phyloP scores from a whole-genome alignment of 345 rosid genomes.

The Eucalyptus brandiana region DNA sequence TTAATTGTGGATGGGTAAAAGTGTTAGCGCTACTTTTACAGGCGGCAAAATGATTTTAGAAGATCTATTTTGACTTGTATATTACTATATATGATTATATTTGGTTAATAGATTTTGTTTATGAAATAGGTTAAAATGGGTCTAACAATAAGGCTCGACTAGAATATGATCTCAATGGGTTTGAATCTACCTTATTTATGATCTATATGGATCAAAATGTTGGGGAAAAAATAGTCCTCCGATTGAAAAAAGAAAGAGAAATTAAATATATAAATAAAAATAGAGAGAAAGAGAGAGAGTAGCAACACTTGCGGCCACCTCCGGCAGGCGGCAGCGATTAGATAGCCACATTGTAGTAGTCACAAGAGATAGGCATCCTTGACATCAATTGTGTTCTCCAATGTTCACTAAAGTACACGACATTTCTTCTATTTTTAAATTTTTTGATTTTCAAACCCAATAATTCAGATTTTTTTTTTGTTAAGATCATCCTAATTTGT shows the following conservation, averaged over 20 bases:
- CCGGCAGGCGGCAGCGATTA: fast-evolving
- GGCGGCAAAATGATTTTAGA: not conserved
- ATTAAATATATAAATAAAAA: too few species aligned
- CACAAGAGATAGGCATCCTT: not conserved
- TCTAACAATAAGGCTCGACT: not conserved
- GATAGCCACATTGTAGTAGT: not conserved
- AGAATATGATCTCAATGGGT: not conserved
- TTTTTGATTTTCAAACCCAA: not conserved
- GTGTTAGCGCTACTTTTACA: not conserved
- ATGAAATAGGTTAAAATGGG: not conserved
- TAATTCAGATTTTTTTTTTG: too few species aligned
- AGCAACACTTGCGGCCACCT: not conserved
- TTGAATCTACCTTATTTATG: not conserved
- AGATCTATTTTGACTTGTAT: not conserved
- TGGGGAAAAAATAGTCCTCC: not conserved
- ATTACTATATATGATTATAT: not conserved
- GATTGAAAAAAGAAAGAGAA: not conserved
- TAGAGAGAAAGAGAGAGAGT: not conserved
- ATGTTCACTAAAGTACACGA: not conserved
- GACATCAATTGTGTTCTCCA: not conserved
- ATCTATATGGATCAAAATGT: not conserved
- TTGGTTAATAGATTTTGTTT: too few species aligned
- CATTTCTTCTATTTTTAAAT: not conserved
- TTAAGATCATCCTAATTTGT: not conserved
- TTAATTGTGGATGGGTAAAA: not conserved